phyloP scores from a whole-genome alignment of 371 early-diverging fungal species.

The Amoeboaphelidium protococcarum region DNA sequence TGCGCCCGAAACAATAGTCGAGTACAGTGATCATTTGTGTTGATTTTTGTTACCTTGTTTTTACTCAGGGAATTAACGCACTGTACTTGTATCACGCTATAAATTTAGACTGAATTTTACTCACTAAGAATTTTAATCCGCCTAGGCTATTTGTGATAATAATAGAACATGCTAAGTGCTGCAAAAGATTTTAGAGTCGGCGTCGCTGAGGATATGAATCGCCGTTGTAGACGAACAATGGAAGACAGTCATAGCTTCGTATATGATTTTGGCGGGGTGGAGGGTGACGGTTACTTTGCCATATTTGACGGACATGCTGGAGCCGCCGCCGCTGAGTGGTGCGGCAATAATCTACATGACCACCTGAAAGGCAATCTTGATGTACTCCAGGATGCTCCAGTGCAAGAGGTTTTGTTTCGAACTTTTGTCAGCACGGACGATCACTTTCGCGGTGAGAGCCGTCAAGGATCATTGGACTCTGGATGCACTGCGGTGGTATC shows the following conservation, averaged over 20 bases:
- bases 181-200: not conserved
- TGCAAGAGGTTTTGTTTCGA: slow-evolving; percentile 55
- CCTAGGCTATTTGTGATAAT: too few relatives aligned
- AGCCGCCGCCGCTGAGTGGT: slow-evolving; percentile 80
- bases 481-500: slow-evolving; percentile 83
- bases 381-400: slow-evolving; percentile 18
- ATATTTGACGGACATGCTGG: slow-evolving; percentile 97
- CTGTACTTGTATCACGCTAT: too few relatives aligned
- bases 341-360: slow-evolving; percentile 66
- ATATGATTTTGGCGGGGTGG: not conserved
- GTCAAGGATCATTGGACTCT: slow-evolving; percentile 37
- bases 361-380: slow-evolving; percentile 23
- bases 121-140: too few relatives aligned
- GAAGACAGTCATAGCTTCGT: not conserved
- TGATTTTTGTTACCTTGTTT: too few relatives aligned
- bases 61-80: too few relatives aligned
- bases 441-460: slow-evolving; percentile 27
- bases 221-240: not conserved
- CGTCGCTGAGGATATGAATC: not conserved
- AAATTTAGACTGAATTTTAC: too few relatives aligned
- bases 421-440: slow-evolving; percentile 57
- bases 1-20: too few relatives aligned
- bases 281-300: slow-evolving; percentile 41
- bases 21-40: too few relatives aligned
- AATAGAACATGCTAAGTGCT: too few relatives aligned